A percentile compares a stretch with the other conserved stretches of the same genome.
These are phyloP conservation scores for Daucus carota DNA, from an alignment of 129 eudicot genomes.

Conservation along the genomic window DNA sequence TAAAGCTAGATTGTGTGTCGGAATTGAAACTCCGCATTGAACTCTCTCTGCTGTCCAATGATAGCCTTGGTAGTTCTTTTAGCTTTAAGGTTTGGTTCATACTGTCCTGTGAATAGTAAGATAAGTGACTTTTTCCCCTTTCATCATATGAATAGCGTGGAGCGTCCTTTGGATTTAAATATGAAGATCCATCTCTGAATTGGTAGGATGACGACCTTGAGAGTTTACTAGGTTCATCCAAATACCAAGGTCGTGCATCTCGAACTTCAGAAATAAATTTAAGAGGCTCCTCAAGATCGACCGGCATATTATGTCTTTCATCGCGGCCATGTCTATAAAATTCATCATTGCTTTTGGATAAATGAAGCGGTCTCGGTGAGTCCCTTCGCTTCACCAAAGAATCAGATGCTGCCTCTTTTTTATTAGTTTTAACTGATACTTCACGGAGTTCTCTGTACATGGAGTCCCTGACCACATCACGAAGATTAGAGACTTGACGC, in stretches of 20 bases:
- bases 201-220: slow-evolving; percentile 51
- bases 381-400: slow-evolving; percentile 27
- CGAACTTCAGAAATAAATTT: slow-evolving; percentile 50
- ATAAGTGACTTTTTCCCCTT: slow-evolving; percentile 42
- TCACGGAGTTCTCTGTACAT: slow-evolving; percentile 69
- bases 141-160: slow-evolving; percentile 88
- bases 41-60: slow-evolving; percentile 62
- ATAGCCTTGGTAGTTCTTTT: slow-evolving; percentile 67
- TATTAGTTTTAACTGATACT: slow-evolving; percentile 39
- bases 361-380: slow-evolving; percentile 30
- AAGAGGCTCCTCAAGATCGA: slow-evolving; percentile 46
- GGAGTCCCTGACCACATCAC: slow-evolving; percentile 87
- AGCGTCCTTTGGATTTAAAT: slow-evolving; percentile 41
- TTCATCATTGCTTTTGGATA: slow-evolving; percentile 20
- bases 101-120: slow-evolving; percentile 35
- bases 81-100: slow-evolving; percentile 37
- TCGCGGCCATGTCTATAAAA: slow-evolving; percentile 15
- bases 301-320: slow-evolving; percentile 21
- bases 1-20: slow-evolving; percentile 30
- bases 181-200: slow-evolving; percentile 45
- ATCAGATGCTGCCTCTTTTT: slow-evolving; percentile 41
- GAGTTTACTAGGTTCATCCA: slow-evolving; percentile 48
- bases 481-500: slow-evolving; percentile 56
- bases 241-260: slow-evolving; percentile 45
- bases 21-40: slow-evolving; percentile 32